A percentile compares a stretch with the other conserved stretches of the same genome.
Conservation (phyloP, 2,329 filamentous ascomycete species). For the Trichophyton mentagrophytes region DNA sequence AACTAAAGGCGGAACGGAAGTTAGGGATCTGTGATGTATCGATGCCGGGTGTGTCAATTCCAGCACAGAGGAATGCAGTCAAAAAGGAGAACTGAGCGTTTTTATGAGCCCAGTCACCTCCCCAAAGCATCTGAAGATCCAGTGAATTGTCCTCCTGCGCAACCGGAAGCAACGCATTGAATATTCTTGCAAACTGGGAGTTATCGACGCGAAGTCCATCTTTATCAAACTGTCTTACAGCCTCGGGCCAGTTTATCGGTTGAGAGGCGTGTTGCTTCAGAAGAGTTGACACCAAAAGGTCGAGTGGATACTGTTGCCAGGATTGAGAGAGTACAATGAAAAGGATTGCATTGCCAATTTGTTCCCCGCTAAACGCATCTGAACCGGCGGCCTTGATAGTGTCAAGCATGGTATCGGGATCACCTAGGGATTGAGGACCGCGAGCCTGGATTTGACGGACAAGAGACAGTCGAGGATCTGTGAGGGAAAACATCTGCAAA, state of each 20-base stretch:
- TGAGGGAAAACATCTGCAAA: slow-evolving; percentile 34
- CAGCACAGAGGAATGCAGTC: slow-evolving; percentile 67
- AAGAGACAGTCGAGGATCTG: slow-evolving; percentile 34
- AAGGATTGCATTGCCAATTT: slow-evolving; percentile 68
- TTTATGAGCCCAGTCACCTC: slow-evolving; percentile 71
- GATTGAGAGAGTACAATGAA: slow-evolving; percentile 52
- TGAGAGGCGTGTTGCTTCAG: slow-evolving; percentile 43
- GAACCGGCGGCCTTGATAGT: slow-evolving; percentile 43
- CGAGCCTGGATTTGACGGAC: slow-evolving; percentile 56
- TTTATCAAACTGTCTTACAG: slow-evolving; percentile 70
- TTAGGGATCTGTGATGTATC: slow-evolving; percentile 77
- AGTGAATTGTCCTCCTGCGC: slow-evolving; percentile 52
- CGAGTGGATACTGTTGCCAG: slow-evolving; percentile 53
- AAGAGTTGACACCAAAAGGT: slow-evolving; percentile 51
- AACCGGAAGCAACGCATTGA: slow-evolving; percentile 62
- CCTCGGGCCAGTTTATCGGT: slow-evolving; percentile 52
- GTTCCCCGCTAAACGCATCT: slow-evolving; percentile 62
- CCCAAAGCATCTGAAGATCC: slow-evolving; percentile 83
- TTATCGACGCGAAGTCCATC: slow-evolving; percentile 62
- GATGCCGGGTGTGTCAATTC: slow-evolving; percentile 32
- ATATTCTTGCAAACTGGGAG: slow-evolving; percentile 67
- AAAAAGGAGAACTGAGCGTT: slow-evolving; percentile 91
- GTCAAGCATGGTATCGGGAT: slow-evolving; percentile 56
- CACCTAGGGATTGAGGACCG: slow-evolving; percentile 62
- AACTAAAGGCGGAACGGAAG: slow-evolving; percentile 62